Evolutionary conservation across 2,329 filamentous ascomycete genomes (phyloP), one percentile per base, ranked within the genome.

Genomic region (Penicillium psychrosexuale): DNA sequence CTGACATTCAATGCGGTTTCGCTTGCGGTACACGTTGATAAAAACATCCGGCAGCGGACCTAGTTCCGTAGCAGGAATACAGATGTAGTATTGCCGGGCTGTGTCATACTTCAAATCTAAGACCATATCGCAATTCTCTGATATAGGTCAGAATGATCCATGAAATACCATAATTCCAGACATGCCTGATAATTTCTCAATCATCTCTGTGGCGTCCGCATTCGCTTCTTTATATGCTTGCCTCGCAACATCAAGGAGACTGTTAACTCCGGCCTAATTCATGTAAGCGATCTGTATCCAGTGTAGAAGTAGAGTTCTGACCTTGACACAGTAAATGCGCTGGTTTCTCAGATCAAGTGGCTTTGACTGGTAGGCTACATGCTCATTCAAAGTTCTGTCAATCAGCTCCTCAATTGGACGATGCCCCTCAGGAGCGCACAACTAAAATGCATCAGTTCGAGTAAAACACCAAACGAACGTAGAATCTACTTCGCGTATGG

Each of bases 151-250:
- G 64, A 52, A 39, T 15, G 0, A 38, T 22, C 6, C 9, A 9
- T 28, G 27, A 5, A 17, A 27, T 1, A 15, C 27, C 17, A 53
- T 8, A 30, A 33, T 34, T 12, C 54, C 6, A 6, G 11, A 59
- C 76, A 53, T 71, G 88, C 90, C 79, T 58, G 83, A 83, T 11
- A 97, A 72, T 15, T 84, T 80, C 22, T 83, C 80, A 3, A 93
- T 80, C 68, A 93, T 84, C 48, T 87, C 80, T 61, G 88, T 82
- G 4, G 90, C 84, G 70, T 96, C 90, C 46, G 88, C 83, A 5
- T 87, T 94, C 1, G 88, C 85, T 69, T 97, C 93, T 64, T 94
- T 95, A 74, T 94, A 97, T 0, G 90, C 91, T 65, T 91, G 88
- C 5, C 92, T 84, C 33, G 91, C 90, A 36, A 97, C 89, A 72